Conservation (phyloP, 179 eudicot genomes). For the Drosera spatulata region DNA sequence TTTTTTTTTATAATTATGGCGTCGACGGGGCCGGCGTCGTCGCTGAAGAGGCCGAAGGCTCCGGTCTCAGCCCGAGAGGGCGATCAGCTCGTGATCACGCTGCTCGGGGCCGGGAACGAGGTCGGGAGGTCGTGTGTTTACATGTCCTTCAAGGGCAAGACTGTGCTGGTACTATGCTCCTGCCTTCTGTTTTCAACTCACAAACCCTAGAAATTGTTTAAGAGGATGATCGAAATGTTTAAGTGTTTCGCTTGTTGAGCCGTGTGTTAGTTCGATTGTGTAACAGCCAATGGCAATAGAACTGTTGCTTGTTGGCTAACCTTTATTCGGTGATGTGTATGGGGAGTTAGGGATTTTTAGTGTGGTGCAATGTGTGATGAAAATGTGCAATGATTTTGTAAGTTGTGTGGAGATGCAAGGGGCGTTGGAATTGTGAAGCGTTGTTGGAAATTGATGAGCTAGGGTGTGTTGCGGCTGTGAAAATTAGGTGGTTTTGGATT, state of each 20-base stretch:
- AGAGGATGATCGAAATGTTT: not conserved
- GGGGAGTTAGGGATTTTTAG: no score
- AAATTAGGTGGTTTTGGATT: no score
- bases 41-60: conserved; percentile 44
- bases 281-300: no score
- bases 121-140: conserved; percentile 86
- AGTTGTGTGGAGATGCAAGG: no score
- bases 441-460: no score
- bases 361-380: no score
- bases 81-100: conserved; percentile 72
- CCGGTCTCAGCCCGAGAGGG: conserved; percentile 44
- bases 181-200: not conserved
- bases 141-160: conserved; percentile 90
- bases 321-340: no score
- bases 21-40: conserved; percentile 43
- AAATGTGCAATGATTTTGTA: no score
- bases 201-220: not conserved
- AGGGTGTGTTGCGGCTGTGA: no score
- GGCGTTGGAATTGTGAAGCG: no score
- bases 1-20: conserved; percentile 27
- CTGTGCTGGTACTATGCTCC: conserved; percentile 41
- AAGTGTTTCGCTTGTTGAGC: not conserved
- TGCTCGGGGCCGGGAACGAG: conserved; percentile 90
- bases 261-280: not conserved
- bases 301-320: no score